Conservation (phyloP, 1,284 basidiomycete genomes). For the Sporisorium scitamineum region DNA sequence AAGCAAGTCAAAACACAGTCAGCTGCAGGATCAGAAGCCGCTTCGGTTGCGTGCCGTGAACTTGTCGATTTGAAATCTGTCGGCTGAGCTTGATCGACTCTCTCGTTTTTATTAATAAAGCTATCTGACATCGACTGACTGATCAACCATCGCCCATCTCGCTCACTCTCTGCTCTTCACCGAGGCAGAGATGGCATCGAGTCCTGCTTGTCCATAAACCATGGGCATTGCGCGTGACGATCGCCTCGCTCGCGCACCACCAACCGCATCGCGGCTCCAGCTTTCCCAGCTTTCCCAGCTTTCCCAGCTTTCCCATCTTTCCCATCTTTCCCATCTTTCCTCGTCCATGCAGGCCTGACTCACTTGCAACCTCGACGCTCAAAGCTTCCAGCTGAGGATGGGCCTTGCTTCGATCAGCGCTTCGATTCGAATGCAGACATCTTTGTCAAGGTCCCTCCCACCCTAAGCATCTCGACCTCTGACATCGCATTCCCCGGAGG, state of each 20-base stretch:
- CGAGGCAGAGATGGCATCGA: constrained; percentile 7
- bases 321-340: neutral
- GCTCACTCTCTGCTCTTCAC: neutral
- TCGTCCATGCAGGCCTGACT: neutral
- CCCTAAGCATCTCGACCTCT: neutral
- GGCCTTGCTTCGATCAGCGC: neutral
- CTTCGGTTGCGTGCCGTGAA: no score
- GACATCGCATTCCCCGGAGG: neutral
- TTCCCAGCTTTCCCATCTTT: neutral
- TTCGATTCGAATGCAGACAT: neutral
- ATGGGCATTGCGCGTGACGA: neutral
- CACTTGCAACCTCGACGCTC: neutral
- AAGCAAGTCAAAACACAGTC: no score
- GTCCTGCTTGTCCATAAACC: neutral
- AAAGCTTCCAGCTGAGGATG: constrained; percentile 3
- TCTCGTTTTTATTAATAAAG: neutral
- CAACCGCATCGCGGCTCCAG: neutral
- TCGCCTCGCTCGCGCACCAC: neutral
- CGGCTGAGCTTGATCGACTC: constrained; percentile 1
- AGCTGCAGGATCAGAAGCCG: no score
- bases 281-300: neutral
- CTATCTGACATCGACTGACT: neutral
- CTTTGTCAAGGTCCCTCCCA: neutral
- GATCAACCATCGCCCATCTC: neutral
- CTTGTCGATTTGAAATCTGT: neutral